Conservation (phyloP, 768 basidiomycete species). For the Gyrodon lividus region DNA sequence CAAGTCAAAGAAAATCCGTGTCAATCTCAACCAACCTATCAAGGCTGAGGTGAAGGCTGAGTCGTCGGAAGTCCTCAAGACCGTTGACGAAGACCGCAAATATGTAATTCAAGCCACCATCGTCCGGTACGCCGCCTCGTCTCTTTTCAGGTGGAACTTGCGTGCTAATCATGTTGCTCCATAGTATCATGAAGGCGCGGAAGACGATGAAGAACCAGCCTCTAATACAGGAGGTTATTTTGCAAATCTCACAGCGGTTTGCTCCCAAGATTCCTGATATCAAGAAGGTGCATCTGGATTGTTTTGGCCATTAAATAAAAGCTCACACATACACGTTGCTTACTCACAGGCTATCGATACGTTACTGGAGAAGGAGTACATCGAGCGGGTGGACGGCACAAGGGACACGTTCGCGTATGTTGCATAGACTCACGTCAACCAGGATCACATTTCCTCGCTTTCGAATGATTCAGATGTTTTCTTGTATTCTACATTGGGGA, state of each 20-base stretch:
- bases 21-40: slow-evolving; percentile 89
- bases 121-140: slow-evolving; percentile 51
- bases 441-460: slow-evolving; percentile 11
- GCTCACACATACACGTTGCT: slow-evolving; percentile 11
- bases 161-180: neutral
- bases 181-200: slow-evolving; percentile 90
- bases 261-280: slow-evolving; percentile 94
- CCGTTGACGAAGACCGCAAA: slow-evolving; percentile 96
- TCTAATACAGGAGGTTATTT: slow-evolving; percentile 86
- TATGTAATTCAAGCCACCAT: slow-evolving; percentile 94
- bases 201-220: slow-evolving; percentile 95
- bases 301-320: neutral
- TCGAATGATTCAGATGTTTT: slow-evolving; percentile 3
- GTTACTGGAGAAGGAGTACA: slow-evolving; percentile 94
- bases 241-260: slow-evolving; percentile 84
- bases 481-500: slow-evolving; percentile 10
- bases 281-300: slow-evolving; percentile 67
- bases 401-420: slow-evolving; percentile 64
- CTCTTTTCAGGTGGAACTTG: neutral
- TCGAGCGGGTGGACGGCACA: slow-evolving; percentile 90
- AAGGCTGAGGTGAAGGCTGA: slow-evolving; percentile 95
- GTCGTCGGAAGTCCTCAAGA: slow-evolving; percentile 84
- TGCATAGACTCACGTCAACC: slow-evolving; percentile 23
- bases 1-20: slow-evolving; percentile 92
- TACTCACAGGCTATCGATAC: slow-evolving; percentile 78